Base-by-base conservation (phyloP, 1,139 yeast genomes). In the Spathaspora sp. region DNA sequence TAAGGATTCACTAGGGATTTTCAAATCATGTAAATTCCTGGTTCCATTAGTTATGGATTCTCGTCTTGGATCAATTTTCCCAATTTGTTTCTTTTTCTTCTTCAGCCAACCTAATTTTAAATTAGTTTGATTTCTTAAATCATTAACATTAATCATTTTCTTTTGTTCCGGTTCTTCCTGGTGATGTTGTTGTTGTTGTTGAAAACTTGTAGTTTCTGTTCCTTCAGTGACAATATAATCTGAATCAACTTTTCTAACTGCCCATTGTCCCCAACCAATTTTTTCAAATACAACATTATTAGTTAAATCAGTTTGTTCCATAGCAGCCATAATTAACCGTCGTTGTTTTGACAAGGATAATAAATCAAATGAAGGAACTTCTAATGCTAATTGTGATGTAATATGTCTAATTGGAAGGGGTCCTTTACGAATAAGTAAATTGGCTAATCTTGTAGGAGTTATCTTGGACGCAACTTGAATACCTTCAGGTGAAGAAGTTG, bases 261-360 rank as follows among this genome's bases (percentile, higher is more conserved):
- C 89, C 98, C 98, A 91, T 60, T 93, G 95, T 49, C 98, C 98
- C 98, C 98, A 91, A 23, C 97, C 97, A 38, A 90, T 90, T 69
- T 91, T 91, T 58, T 89, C 96, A 69, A 91, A 91, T 16, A 86
- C 81, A 37, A 84, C 82, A 48, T 76, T 74, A 48, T 84, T 80
- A 24, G 72, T 74, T 5, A 79, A 68, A 60, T 84, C 95, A 2
- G 60, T 57, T 51, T 72, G 78, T 57, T 89, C 97, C 70, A 91
- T 80, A 34, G 93, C 95, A 7, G 90, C 83, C 85, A 90, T 90
- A 36, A 91, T 90, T 49, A 91, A 76, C 50, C 97, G 75, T 59
- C 98, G 79, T 67, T 91, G 97, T 60, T 91, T 91, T 15, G 96
- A 87, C 27, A 89, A 75, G 4, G 95, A 86, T 50, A 91, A 72